Conservation (phyloP, 2,329 filamentous ascomycete genomes). For the Lachnellula subtilissima region DNA sequence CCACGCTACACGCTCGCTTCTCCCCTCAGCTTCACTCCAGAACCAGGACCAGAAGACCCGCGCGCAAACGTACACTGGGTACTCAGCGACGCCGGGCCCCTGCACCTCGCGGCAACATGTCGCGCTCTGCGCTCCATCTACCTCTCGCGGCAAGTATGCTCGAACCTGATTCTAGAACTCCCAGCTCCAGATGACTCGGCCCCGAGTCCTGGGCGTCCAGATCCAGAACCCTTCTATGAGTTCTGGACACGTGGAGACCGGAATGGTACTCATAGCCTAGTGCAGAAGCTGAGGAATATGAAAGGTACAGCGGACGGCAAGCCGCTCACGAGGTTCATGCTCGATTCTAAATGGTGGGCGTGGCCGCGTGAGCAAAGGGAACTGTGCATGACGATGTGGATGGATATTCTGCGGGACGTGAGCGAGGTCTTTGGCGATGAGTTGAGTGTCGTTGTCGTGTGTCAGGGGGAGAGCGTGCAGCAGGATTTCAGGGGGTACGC, state of each 20-base stretch:
- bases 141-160: background rate
- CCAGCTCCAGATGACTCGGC: background rate
- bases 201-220: background rate
- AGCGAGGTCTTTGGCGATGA: constrained; percentile 8
- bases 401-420: background rate
- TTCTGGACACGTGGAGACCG: background rate
- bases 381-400: background rate
- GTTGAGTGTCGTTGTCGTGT: background rate
- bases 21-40: background rate
- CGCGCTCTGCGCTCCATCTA: background rate
- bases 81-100: background rate
- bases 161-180: background rate
- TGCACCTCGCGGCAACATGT: background rate
- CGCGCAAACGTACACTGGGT: background rate
- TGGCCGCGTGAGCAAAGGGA: background rate
- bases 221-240: background rate
- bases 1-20: background rate
- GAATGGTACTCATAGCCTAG: background rate
- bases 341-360: background rate
- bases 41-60: background rate
- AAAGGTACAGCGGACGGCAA: background rate
- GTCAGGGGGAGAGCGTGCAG: constrained; percentile 1
- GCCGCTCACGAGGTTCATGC: background rate
- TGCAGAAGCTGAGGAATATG: background rate
- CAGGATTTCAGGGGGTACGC: background rate